Conservation (phyloP, 768 basidiomycete species). For the Rhizopogon rudus region DNA sequence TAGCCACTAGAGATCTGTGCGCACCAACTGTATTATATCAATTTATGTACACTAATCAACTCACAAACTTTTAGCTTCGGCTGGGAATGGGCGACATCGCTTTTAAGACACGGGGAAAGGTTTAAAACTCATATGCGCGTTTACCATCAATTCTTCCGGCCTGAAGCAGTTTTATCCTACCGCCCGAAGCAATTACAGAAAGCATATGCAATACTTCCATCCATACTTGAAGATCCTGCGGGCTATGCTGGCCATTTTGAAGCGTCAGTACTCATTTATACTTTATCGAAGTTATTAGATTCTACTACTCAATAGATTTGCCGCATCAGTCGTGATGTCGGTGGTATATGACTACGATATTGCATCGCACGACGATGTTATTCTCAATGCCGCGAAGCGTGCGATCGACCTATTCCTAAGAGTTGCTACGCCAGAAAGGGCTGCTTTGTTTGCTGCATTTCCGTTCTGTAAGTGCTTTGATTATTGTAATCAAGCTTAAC, state of each 20-base stretch:
- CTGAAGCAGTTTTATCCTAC: background rate
- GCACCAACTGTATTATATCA: too few relatives aligned
- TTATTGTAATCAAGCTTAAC: background rate
- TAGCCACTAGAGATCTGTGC: too few relatives aligned
- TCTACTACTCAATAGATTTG: background rate
- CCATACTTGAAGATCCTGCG: background rate
- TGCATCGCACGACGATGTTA: background rate
- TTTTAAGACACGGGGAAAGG: constrained; percentile 1
- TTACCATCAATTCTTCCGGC: background rate
- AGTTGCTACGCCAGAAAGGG: background rate
- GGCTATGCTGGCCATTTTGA: background rate
- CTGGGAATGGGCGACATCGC: constrained; percentile 9
- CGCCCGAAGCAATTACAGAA: constrained; percentile 4
- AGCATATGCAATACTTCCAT: background rate
- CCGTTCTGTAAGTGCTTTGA: background rate
- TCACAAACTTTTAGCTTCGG: constrained; percentile 10
- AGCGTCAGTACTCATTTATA: constrained; percentile 14
- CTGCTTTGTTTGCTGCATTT: background rate
- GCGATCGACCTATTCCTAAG: background rate
- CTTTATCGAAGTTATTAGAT: background rate
- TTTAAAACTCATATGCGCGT: background rate
- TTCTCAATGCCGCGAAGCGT: background rate
- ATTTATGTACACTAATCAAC: too few relatives aligned
- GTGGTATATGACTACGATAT: constrained; percentile 1
- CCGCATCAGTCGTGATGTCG: constrained; percentile 19